phyloP scores from a whole-genome alignment of 2,329 filamentous ascomycete species.

The Cladophialophora immunda region DNA sequence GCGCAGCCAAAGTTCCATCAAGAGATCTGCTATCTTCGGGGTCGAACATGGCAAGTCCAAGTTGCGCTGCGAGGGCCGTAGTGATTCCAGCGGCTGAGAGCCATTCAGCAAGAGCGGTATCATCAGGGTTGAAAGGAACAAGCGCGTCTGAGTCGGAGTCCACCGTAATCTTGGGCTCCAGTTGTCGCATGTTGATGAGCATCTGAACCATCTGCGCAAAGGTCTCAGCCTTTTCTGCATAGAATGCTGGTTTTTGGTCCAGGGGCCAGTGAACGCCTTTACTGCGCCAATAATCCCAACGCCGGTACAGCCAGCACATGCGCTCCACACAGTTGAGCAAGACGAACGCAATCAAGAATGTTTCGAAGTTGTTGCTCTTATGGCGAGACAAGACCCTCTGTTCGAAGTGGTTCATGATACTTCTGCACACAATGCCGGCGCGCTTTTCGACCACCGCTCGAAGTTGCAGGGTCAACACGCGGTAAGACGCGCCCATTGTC shows the following conservation, averaged over 20 bases:
- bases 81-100: constrained; percentile 19
- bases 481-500: constrained; percentile 55
- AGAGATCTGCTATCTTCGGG: constrained; percentile 52
- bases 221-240: constrained; percentile 64
- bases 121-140: constrained; percentile 50
- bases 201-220: constrained; percentile 67
- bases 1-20: constrained; percentile 41
- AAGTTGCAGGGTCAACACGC: constrained; percentile 62
- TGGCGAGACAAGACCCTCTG: constrained; percentile 64
- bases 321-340: constrained; percentile 67
- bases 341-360: constrained; percentile 67
- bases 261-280: constrained; percentile 59
- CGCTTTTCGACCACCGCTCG: constrained; percentile 64
- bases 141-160: constrained; percentile 51
- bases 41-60: constrained; percentile 50
- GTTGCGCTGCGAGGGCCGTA: constrained; percentile 39
- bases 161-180: constrained; percentile 53
- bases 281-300: constrained; percentile 49
- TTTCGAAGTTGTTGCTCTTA: constrained; percentile 65
- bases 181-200: constrained; percentile 65
- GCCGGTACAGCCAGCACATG: constrained; percentile 66
- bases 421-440: constrained; percentile 61
- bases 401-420: constrained; percentile 68
- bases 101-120: constrained; percentile 40
- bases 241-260: constrained; percentile 60